These are phyloP conservation scores for Kwoniella mangroviensis DNA, from an alignment of 768 basidiomycete genomes.

Conservation along the genomic window DNA sequence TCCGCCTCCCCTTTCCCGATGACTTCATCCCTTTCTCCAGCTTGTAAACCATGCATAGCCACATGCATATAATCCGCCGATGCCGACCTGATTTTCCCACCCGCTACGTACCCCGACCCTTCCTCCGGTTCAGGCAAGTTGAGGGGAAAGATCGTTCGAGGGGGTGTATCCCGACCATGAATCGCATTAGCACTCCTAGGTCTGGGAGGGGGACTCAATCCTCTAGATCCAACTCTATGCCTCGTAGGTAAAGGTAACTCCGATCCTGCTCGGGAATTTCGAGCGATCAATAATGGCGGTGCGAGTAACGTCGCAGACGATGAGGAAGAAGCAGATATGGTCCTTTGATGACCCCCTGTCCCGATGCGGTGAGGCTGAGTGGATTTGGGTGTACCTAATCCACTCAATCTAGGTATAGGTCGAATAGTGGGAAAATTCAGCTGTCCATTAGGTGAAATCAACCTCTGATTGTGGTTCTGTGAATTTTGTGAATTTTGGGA, in stretches of 20 bases:
- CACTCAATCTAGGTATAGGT: slow-evolving; percentile 15
- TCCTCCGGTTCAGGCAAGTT: slow-evolving; percentile 15
- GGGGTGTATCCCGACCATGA: slow-evolving; percentile 14
- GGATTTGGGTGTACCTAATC: slow-evolving; percentile 8
- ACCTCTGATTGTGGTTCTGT: neutral
- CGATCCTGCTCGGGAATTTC: slow-evolving; percentile 17
- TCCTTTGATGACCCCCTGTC: slow-evolving; percentile 6
- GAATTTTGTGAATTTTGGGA: neutral
- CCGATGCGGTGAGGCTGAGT: neutral
- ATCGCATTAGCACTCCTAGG: slow-evolving; percentile 20
- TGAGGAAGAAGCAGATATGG: neutral
- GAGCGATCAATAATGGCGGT: slow-evolving; percentile 19
- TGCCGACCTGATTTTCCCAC: slow-evolving; percentile 9
- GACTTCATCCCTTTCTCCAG: neutral
- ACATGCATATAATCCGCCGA: slow-evolving; percentile 43
- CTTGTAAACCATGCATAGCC: slow-evolving; percentile 33
- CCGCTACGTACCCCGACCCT: neutral
- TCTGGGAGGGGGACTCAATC: slow-evolving; percentile 20
- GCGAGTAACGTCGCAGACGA: slow-evolving; percentile 4
- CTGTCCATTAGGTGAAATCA: slow-evolving; percentile 10
- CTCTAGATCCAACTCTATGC: neutral
- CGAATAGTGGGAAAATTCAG: slow-evolving; percentile 13
- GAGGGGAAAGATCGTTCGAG: slow-evolving; percentile 14
- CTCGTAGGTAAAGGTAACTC: slow-evolving; percentile 14
- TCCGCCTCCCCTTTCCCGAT: neutral